phyloP scores from a whole-genome alignment of 371 early-diverging fungal genomes.

The Mortierella sp. region DNA sequence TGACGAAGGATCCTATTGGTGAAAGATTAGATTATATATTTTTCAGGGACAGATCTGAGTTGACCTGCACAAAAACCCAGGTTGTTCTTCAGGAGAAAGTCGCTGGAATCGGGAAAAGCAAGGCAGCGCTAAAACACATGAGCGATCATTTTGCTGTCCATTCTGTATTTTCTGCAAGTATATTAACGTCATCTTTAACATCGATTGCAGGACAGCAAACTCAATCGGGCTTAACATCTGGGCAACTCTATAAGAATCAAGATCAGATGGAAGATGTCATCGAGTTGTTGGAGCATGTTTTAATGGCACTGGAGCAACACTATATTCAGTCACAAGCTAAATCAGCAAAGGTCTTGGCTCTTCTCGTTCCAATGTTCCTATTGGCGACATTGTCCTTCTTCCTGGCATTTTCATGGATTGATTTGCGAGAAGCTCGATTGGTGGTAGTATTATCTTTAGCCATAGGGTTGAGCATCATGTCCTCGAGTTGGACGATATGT shows the following conservation, averaged over 20 bases:
- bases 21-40: constrained; percentile 73
- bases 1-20: constrained; percentile 51
- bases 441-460: not conserved
- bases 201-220: not conserved
- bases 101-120: constrained; percentile 23
- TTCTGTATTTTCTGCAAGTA: constrained; percentile 48
- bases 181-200: not conserved
- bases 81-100: constrained; percentile 64
- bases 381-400: constrained; percentile 11
- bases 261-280: not conserved
- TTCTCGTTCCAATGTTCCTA: constrained; percentile 3
- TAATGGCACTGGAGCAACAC: constrained; percentile 14
- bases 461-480: not conserved
- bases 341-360: not conserved
- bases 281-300: constrained; percentile 17
- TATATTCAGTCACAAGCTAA: not conserved
- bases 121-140: constrained; percentile 43
- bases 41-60: constrained; percentile 58
- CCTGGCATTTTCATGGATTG: constrained; percentile 11
- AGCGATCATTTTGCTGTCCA: constrained; percentile 74
- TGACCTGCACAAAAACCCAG: constrained; percentile 57
- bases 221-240: not conserved
- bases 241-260: not conserved
- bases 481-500: not conserved
- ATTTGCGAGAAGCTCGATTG: not conserved